A percentile compares a stretch with the other conserved stretches of the same genome.
These are phyloP conservation scores for Sphagnum tenellum DNA, from an alignment of 225 moss, liverwort and hornwort genomes.

Conservation along the genomic window DNA sequence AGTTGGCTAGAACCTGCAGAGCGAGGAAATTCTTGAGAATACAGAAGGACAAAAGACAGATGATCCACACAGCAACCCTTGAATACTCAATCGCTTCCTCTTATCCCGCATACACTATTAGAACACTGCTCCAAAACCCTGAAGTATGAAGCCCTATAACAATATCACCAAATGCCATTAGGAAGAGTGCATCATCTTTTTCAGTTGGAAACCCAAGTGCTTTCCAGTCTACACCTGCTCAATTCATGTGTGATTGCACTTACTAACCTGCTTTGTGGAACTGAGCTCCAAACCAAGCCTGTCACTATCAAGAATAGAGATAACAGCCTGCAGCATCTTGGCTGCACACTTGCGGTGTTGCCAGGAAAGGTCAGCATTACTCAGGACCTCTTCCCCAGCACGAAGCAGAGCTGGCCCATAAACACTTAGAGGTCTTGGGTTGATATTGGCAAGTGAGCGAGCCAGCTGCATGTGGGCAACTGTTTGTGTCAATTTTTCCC, in stretches of 20 bases:
- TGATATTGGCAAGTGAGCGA: constrained; percentile 34
- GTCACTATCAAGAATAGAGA: constrained; percentile 52
- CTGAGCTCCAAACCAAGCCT: constrained; percentile 48
- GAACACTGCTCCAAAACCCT: neutral
- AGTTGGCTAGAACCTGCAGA: constrained; percentile 55
- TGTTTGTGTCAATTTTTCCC: constrained; percentile 59
- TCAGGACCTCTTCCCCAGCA: constrained; percentile 41
- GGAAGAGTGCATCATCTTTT: no score
- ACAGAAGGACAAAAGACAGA: no score
- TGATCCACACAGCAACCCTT: no score
- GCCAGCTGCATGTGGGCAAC: constrained; percentile 73
- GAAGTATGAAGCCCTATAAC: neutral
- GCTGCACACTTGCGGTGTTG: constrained; percentile 69
- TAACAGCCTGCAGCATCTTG: constrained; percentile 60
- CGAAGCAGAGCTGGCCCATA: constrained; percentile 49
- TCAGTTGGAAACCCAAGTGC: no score
- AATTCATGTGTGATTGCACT: neutral
- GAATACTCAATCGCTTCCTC: no score
- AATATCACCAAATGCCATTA: neutral
- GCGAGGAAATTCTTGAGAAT: neutral
- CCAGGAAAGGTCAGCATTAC: constrained; percentile 44
- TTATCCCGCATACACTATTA: no score
- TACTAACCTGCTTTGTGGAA: constrained; percentile 23
- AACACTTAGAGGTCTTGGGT: constrained; percentile 31
- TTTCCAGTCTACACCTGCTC: no score